Evolutionary conservation across 805 yeast genomes (phyloP), one percentile per base, ranked within the genome.

Genomic region (Candida sphagnicola): DNA sequence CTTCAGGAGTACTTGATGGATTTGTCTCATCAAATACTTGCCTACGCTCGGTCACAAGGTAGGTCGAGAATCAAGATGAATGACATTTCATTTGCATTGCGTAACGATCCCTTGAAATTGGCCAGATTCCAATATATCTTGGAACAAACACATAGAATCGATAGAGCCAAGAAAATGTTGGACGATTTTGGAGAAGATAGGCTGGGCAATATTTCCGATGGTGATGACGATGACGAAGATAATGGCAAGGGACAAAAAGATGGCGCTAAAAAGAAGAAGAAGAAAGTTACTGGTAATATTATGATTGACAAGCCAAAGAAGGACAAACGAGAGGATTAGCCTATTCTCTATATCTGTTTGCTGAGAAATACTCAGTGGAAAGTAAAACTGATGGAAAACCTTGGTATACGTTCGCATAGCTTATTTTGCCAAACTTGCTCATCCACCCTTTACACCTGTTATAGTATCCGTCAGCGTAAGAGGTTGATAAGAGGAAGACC

Each of bases 71-170:
- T 68, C 18, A 68, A 67, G 43, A 55, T 67, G 41, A 70, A 67
- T 40, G 74, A 68, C 47, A 54, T 68, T 39, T 69, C 67, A 17
- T 63, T 66, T 49, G 65, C 64, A 6, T 50, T 68, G 28, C 51
- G 67, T 11, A 59, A 67, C 41, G 74, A 68, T 36, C 73, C 74
- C 3, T 53, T 56, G 48, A 68, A 66, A 46, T 51, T 68, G 38
- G 63, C 71, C 32, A 49, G 74, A 37, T 50, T 65, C 48, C 59
- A 63, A 42, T 66, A 67, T 43, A 67, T 67, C 38, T 51, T 62
- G 21, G 67, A 66, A 36, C 70, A 58, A 45, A 61, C 61, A 37
- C 53, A 57, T 26, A 55, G 51, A 39, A 67, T 68, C 40, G 67
- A 58, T 35, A 53, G 53, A 39, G 72, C 69, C 8, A 66, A 61